These are phyloP conservation scores for Penicillium roqueforti DNA, from an alignment of 495 filamentous ascomycete genomes.

Conservation along the genomic window DNA sequence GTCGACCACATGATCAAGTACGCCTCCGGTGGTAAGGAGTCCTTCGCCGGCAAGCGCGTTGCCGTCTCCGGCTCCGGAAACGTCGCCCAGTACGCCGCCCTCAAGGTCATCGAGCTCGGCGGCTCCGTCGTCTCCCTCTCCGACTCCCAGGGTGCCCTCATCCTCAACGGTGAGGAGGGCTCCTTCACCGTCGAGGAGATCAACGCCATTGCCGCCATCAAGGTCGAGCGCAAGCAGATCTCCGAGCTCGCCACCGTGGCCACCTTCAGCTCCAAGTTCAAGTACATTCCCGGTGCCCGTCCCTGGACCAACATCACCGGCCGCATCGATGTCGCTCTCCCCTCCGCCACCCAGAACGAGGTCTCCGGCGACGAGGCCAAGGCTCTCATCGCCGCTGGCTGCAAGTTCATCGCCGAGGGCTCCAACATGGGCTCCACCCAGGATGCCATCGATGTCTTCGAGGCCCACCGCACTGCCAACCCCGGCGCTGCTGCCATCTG, in stretches of 20 bases:
- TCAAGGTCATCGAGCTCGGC: conserved; percentile 95
- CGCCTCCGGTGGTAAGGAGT: conserved; percentile 72
- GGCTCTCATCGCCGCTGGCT: conserved; percentile 69
- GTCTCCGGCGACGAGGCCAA: conserved; percentile 85
- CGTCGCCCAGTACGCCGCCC: conserved; percentile 95
- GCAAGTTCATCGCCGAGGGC: conserved; percentile 88
- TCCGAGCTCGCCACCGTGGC: conserved; percentile 53
- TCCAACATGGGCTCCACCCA: conserved; percentile 99
- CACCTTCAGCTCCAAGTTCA: conserved; percentile 63
- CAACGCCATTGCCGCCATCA: conserved; percentile 70
- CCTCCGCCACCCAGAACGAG: conserved; percentile 96
- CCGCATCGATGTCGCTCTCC: conserved; percentile 86
- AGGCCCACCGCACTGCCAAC: conserved; percentile 70
- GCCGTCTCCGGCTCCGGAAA: conserved; percentile 97
- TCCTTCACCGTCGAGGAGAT: conserved; percentile 76
- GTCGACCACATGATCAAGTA: conserved; percentile 94
- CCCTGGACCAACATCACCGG: conserved; percentile 82
- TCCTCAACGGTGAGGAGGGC: conserved; percentile 58
- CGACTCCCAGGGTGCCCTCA: conserved; percentile 80
- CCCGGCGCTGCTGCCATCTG: conserved; percentile 69
- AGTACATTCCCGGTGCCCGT: conserved; percentile 81
- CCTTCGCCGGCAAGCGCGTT: conserved; percentile 87
- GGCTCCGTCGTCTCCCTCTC: conserved; percentile 90
- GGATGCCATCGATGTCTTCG: conserved; percentile 91
- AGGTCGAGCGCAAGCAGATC: conserved; percentile 82